A percentile compares a stretch with the other conserved stretches of the same genome.
Conservation (phyloP, 345 rosid genomes). For the Bruguiera gymnorhiza region DNA sequence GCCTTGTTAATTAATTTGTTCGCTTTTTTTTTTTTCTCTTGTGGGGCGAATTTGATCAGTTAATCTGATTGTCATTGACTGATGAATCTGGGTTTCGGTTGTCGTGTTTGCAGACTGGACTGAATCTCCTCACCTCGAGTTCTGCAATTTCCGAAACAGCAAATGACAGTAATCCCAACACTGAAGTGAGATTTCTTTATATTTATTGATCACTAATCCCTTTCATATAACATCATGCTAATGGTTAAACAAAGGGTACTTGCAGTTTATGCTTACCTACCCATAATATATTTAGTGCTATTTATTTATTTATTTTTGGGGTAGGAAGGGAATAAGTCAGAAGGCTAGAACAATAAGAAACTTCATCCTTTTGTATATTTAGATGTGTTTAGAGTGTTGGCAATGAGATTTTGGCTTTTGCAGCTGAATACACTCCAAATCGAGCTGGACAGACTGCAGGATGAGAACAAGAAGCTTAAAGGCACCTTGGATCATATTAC, state of each 20-base stretch:
- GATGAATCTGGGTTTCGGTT: background rate
- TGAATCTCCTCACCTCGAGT: slow-evolving; percentile 43
- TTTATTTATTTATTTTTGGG: background rate
- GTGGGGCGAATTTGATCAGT: background rate
- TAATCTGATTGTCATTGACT: slow-evolving; percentile 1
- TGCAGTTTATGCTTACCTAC: background rate
- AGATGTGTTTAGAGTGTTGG: background rate
- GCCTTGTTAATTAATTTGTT: background rate
- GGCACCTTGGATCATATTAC: slow-evolving; percentile 60
- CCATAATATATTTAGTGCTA: background rate
- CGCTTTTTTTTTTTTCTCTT: background rate
- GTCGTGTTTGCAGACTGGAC: slow-evolving; percentile 46
- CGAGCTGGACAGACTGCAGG: slow-evolving; percentile 55
- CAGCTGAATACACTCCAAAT: slow-evolving; percentile 45
- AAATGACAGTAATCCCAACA: slow-evolving; percentile 32
- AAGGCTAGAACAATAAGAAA: too few relatives aligned
- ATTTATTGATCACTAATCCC: background rate
- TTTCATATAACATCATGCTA: too few relatives aligned
- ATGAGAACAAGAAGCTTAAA: slow-evolving; percentile 68
- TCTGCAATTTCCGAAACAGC: slow-evolving; percentile 33
- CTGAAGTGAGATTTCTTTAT: slow-evolving; percentile 40
- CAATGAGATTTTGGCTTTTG: background rate
- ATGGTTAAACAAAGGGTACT: too few relatives aligned
- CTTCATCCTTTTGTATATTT: background rate
- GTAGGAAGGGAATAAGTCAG: background rate